Base-by-base conservation (phyloP, 768 basidiomycete genomes). In the Termitomyces sp. region DNA sequence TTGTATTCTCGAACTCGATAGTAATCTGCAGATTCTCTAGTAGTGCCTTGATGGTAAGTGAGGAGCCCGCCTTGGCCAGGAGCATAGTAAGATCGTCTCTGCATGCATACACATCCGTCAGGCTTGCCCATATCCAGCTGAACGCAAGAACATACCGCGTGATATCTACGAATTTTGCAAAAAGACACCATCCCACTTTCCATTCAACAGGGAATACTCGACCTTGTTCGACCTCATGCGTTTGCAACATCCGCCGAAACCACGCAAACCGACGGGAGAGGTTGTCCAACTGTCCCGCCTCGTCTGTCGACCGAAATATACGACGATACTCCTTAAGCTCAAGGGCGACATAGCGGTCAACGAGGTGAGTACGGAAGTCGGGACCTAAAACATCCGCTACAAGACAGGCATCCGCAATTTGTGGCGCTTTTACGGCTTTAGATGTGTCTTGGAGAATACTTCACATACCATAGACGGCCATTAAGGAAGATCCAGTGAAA, bases 231-330 rank as follows among this genome's bases (percentile, higher is more conserved):
- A 91, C 81, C 65, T 98, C 95, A 70, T 97, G 92, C 5, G 83
- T 85, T 58, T 88, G 85, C 23, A 99, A 74, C 33, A 95, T 71
- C 32, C 95, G 83, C 23, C 90, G 80, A 74, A 98, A 98, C 95
- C 95, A 99, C 4, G 95, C 93, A 65, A 93, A 98, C 44, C 97
- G 84, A 16, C 97, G 79, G 0, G 93, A 85, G 6, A 97, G 80
- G 63, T 99, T 99, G 75, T 99, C 97, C 49, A 99, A 79, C 66
- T 97, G 93, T 4, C 96, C 97, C 2, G 97, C 94, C 72, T 98
- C 97, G 63, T 97, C 95, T 5, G 87, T 87, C 7, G 91, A 84
- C 51, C 91, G 86, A 75, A 99, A 98, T 69, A 99, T 95, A 23
- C 95, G 88, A 12, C 95, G 87, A 70, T 98, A 99, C 70, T 98